Evolutionary conservation across 2,329 filamentous ascomycete genomes (phyloP).

Genomic region (Venturia pyrina): DNA sequence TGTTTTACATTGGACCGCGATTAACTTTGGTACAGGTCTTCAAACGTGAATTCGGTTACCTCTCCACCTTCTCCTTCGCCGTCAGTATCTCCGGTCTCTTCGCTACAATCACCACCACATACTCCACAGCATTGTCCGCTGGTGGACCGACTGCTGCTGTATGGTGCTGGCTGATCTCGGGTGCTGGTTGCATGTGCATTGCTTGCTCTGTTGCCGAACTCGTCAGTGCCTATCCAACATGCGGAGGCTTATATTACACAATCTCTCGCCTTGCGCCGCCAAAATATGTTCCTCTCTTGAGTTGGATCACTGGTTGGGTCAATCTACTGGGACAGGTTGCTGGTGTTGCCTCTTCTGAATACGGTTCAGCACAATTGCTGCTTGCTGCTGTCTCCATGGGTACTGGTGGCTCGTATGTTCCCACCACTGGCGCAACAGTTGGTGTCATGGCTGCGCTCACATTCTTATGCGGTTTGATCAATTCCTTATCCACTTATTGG

Average conservation of each 20-base stretch:
- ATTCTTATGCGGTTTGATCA: conserved; percentile 31
- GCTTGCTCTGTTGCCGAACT: conserved; percentile 45
- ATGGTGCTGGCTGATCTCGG: conserved; percentile 50
- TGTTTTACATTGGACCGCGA: neutral
- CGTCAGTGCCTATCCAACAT: conserved; percentile 49
- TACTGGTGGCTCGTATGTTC: conserved; percentile 36
- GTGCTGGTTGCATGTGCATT: conserved; percentile 47
- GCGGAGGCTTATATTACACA: conserved; percentile 46
- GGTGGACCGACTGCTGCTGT: conserved; percentile 45
- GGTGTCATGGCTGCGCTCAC: conserved; percentile 47
- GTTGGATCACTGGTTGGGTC: conserved; percentile 40
- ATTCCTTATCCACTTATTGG: conserved; percentile 47
- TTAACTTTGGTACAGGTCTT: conserved; percentile 34
- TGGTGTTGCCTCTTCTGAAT: conserved; percentile 47
- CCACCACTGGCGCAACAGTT: conserved; percentile 38
- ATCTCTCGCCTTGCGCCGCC: conserved; percentile 43
- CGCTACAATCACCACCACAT: conserved; percentile 46
- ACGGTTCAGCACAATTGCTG: conserved; percentile 46
- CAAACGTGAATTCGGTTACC: conserved; percentile 48
- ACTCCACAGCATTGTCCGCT: conserved; percentile 42
- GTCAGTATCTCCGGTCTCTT: conserved; percentile 48
- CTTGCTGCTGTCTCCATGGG: conserved; percentile 46
- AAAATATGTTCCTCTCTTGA: conserved; percentile 38
- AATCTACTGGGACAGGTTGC: conserved; percentile 40
- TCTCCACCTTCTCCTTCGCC: conserved; percentile 51